Evolutionary conservation across 805 yeast genomes (phyloP), one percentile per base, ranked within the genome.

Genomic region (Candida xyloterini): DNA sequence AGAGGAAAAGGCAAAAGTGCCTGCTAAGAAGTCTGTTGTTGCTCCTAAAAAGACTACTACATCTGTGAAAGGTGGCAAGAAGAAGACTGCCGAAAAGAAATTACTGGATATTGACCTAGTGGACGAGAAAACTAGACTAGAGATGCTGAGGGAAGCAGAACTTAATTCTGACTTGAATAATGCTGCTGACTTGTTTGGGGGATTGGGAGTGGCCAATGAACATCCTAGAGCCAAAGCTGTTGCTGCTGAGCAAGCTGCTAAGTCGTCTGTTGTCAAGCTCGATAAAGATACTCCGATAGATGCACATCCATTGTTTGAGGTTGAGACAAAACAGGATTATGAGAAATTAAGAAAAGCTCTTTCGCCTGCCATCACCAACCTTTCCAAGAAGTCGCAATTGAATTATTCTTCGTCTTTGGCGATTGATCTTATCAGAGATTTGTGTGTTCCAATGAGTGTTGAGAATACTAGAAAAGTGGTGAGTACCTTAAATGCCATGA

Each of bases 151-250:
- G 57, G 71, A 83, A 60, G 95, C 93, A 15, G 95, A 91, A 65
- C 56, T 87, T 44, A 81, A 78, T 33, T 76, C 95, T 20, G 99
- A 91, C 67, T 71, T 91, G 62, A 87, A 86, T 63, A 87, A 86
- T 59, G 98, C 99, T 22, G 91, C 95, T 7, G 95, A 86, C 53
- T 70, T 91, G 53, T 88, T 91, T 59, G 95, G 89, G 23, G 88
- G 87, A 11, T 69, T 71, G 50, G 76, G 76, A 29, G 73, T 75
- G 38, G 76, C 78, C 16, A 70, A 70, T 44, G 80, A 68, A 25
- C 81, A 76, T 51, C 81, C 81, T 31, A 65, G 78, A 44, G 79
- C 77, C 42, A 47, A 47, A 18, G 59, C 59, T 52, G 60, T 50
- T 14, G 62, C 58, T 32, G 52, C 57, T 3, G 61, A 74, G 40